These are phyloP conservation scores for Apiospora saccharicola DNA, from an alignment of 2,329 filamentous ascomycete genomes.

Conservation along the genomic window DNA sequence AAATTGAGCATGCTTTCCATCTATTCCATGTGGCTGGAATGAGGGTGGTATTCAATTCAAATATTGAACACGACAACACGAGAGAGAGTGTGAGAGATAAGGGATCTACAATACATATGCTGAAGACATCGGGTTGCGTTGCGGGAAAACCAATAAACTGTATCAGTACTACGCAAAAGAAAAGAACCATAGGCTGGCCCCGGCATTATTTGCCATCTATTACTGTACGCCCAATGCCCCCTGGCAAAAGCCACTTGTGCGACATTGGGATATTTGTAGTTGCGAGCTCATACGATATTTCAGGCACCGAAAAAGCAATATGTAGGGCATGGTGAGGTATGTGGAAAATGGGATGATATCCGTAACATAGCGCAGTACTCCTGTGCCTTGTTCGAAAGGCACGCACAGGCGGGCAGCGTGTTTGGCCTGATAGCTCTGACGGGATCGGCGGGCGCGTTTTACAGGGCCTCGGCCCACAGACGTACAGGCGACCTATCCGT, in stretches of 20 bases:
- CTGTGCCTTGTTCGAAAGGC: neutral
- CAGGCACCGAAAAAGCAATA: neutral
- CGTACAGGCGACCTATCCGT: neutral
- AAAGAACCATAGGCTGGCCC: neutral
- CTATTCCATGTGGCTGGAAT: neutral
- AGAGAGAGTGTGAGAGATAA: neutral
- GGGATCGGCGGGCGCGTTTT: neutral
- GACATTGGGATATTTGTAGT: slow-evolving; percentile 1
- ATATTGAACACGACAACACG: neutral
- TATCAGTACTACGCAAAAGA: neutral
- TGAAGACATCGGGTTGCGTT: neutral
- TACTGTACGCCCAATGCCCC: neutral
- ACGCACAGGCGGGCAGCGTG: neutral
- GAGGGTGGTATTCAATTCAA: neutral
- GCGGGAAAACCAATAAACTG: neutral
- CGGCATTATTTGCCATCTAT: neutral
- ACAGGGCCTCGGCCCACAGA: neutral
- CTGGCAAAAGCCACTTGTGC: neutral
- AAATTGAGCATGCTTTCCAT: neutral
- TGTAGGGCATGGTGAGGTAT: neutral
- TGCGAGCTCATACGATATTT: neutral
- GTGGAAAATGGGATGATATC: neutral
- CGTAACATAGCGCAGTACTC: neutral
- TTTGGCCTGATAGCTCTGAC: neutral
- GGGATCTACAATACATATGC: neutral